These are phyloP conservation scores for Globisporangium parvum DNA, from an alignment of 352 stramenopile species.

Conservation along the genomic window DNA sequence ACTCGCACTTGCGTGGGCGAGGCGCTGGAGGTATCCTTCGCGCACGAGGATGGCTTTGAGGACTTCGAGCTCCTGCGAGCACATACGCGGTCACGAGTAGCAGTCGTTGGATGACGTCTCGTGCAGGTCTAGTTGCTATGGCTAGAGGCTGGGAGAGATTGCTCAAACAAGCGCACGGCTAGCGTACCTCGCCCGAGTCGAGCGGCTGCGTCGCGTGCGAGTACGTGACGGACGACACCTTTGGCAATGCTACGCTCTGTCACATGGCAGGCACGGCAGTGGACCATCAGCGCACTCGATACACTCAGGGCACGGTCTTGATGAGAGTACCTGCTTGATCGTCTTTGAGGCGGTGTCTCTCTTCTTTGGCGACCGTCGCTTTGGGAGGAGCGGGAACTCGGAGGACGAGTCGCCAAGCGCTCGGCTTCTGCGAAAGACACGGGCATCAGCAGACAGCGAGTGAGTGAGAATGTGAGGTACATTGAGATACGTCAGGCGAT, in stretches of 20 bases:
- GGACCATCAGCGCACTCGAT: not conserved
- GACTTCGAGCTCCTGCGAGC: slow-evolving; percentile 72
- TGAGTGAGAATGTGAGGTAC: too few species aligned
- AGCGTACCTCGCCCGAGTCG: slow-evolving; percentile 46
- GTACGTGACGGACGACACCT: slow-evolving; percentile 32
- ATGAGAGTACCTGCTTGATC: slow-evolving; percentile 3
- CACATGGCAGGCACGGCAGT: not conserved
- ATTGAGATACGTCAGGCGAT: too few species aligned
- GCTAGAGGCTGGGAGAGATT: not conserved
- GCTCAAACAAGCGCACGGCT: not conserved
- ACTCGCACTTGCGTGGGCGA: slow-evolving; percentile 37
- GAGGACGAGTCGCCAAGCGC: not conserved
- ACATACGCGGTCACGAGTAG: too few species aligned
- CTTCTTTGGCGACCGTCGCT: slow-evolving; percentile 12
- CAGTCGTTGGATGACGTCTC: not conserved
- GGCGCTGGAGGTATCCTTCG: slow-evolving; percentile 83
- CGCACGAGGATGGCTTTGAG: slow-evolving; percentile 87
- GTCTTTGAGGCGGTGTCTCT: slow-evolving; percentile 6
- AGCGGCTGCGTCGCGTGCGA: slow-evolving; percentile 20
- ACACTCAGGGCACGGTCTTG: too few species aligned
- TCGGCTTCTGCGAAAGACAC: not conserved
- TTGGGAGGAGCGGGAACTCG: slow-evolving; percentile 8
- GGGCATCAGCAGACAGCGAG: not conserved
- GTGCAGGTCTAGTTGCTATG: not conserved
- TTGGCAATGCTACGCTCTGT: slow-evolving; percentile 26